Evolutionary conservation across 1,284 basidiomycete genomes (phyloP), one percentile per base, ranked within the genome.

Genomic region (Crucibulum cyathiforme): DNA sequence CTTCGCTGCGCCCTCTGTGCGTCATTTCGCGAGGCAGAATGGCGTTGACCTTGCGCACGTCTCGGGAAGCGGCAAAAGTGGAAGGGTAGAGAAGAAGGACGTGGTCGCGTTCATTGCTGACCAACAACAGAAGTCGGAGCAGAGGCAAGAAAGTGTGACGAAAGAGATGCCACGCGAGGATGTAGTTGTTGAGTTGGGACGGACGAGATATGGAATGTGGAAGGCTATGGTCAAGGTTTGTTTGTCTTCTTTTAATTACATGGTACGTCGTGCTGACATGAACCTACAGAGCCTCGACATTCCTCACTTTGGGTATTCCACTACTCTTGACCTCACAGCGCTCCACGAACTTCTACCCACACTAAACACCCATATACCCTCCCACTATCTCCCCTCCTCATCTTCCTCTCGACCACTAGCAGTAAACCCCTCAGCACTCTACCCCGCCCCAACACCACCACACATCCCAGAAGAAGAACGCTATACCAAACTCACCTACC

Each of bases 151-250:
- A 24, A 24, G 2, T 24, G 24, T 24, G 24, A 24, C 2, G 24
- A 24, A 24, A 24, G 24, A 24, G 24, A 24, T 4, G 24, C 24
- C 24, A 24, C 24, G 24, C 2, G 24, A 77, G 46, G 83, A 87
- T 38, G 73, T 81, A 8, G 77, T 86, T 3, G 82, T 93, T 3
- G 89, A 91, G 57, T 80, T 93, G 53, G 89, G 88, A 9, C 80
- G 90, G 62, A 93, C 90, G 4, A 79, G 92, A 55, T 85, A 88
- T 71, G 86, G 85, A 38, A 94, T 94, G 92, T 94, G 85, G 85
- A 90, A 90, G 65, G 89, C 89, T 2, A 92, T 93, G 90, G 83
- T 80, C 34, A 88, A 88, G 82, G 89, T 86, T 46, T 3, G 76
- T 68, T 24, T 39, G 59, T 17, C 31, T 43, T 43, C 17, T 43